A percentile compares a stretch with the other conserved stretches of the same genome.
phyloP scores from a whole-genome alignment of 2,329 filamentous ascomycete species.

The Botrytis paeoniae region DNA sequence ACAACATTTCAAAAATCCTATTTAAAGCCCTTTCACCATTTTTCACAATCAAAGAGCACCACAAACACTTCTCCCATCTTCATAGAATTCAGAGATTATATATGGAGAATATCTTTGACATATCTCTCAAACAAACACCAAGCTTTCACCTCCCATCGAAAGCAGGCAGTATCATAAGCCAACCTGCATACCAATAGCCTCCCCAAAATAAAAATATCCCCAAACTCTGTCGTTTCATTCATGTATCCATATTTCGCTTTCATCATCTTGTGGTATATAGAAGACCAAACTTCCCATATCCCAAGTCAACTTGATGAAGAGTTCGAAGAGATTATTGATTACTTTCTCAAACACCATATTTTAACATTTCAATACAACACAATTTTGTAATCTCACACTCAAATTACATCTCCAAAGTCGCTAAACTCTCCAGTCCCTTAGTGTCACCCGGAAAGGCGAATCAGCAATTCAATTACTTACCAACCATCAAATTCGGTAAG shows the following conservation, averaged over 20 bases:
- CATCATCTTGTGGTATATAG: neutral
- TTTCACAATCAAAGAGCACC: neutral
- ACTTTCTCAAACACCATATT: neutral
- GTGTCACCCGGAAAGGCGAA: neutral
- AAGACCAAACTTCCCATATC: neutral
- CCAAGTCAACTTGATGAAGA: neutral
- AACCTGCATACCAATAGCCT: neutral
- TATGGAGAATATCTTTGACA: neutral
- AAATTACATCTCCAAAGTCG: neutral
- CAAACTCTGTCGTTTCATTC: slow-evolving; percentile 5
- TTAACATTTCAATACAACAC: neutral
- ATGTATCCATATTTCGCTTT: slow-evolving; percentile 7
- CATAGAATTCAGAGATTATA: neutral
- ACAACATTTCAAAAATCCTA: neutral
- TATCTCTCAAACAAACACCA: neutral
- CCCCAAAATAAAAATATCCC: neutral
- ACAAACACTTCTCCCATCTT: neutral
- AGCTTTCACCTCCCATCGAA: neutral
- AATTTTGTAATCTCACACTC: too few species aligned
- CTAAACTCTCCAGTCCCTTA: neutral
- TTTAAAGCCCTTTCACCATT: neutral
- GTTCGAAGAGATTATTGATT: neutral
- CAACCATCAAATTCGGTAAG: neutral
- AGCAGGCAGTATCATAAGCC: neutral
- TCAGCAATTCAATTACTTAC: neutral